Base-by-base conservation (phyloP, 2,329 filamentous ascomycete species). In the Rugonectria rugulosa region DNA sequence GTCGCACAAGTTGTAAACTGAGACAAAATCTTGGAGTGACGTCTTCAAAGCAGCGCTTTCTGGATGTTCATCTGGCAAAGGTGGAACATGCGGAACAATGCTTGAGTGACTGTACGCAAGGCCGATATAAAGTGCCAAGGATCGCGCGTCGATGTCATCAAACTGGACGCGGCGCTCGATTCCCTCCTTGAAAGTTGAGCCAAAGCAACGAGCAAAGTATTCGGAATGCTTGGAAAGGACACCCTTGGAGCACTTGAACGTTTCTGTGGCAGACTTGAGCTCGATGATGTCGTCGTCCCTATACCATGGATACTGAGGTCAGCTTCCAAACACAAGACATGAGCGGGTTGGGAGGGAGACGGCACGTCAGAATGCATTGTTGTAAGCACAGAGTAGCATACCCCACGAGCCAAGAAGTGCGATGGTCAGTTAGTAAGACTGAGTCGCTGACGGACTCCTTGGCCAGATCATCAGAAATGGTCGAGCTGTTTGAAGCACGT, bases 1-100 rank as follows among this genome's bases (percentile, higher is more conserved):
- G 32, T 75, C 72, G 48, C 72, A 73, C 9, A 75, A 66, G 60
- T 74, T 74, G 56, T 68, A 73, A 4, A 75, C 72, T 40, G 74
- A 72, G 26, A 75, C 53, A 15, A 63, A 72, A 47, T 75, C 72
- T 12, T 64, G 53, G 19, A 74, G 61, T 6, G 69, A 61, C 9
- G 70, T 68, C 38, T 63, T 63, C n/a, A 60, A 56, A 3, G 53
- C 57, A 14, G 54, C 54, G 11, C 66, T 56, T 57, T 73, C 65
- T 2, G 71, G 72, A 47, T 59, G 66, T 9, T 56, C 37, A 3
- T 62, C 42, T 3, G 64, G 62, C 2, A 55, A 42, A 9, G 70
- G 71, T 5, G 63, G 46, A 3, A 60, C 41, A 47, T 72, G 67
- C 6, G 70, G 70, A 2, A 71, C 62, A 23, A 74, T 68, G n/a